A percentile compares a stretch with the other conserved stretches of the same genome.
These are phyloP conservation scores for Tranzscheliella williamsii DNA, from an alignment of 1,284 basidiomycete genomes.

Conservation along the genomic window DNA sequence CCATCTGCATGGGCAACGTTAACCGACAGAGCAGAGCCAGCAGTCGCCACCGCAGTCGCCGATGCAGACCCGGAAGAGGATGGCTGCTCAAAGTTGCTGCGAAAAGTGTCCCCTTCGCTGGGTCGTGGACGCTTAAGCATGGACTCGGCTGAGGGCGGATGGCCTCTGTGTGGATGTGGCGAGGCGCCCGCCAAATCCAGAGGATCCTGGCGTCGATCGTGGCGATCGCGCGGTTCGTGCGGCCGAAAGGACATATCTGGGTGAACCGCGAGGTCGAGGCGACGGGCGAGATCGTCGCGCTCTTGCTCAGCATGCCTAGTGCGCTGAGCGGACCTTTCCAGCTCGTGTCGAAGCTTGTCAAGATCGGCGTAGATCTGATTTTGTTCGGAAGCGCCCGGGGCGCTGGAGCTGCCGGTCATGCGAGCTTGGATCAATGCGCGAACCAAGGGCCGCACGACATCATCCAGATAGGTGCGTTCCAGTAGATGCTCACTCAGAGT, in stretches of 20 bases:
- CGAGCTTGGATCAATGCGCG: constrained; percentile 34
- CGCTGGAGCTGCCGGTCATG: constrained; percentile 12
- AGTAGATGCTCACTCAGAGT: constrained; percentile 33
- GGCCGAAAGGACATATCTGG: constrained; percentile 2
- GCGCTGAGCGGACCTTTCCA: constrained; percentile 23
- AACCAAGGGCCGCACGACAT: constrained; percentile 37
- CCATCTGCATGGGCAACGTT: constrained; percentile 30
- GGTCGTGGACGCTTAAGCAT: constrained; percentile 14
- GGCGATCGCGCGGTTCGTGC: constrained; percentile 8
- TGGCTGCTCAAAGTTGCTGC: constrained; percentile 5
- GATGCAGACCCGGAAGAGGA: constrained; percentile 3
- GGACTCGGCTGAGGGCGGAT: not conserved
- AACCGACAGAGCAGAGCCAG: constrained; percentile 10
- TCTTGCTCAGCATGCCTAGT: constrained; percentile 34
- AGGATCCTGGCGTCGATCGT: constrained; percentile 7
- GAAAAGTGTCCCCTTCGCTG: constrained; percentile 4
- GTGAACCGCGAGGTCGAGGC: constrained; percentile 22
- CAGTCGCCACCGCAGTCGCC: too few relatives aligned
- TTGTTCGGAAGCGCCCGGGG: constrained; percentile 3
- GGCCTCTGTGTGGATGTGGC: constrained; percentile 1
- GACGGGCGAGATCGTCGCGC: constrained; percentile 32
- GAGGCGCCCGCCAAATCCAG: not conserved
- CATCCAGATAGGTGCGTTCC: constrained; percentile 40
- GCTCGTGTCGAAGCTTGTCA: constrained; percentile 33
- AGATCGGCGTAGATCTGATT: constrained; percentile 32